phyloP scores from a whole-genome alignment of 805 yeast species.

The Wickerhamiella bombiphila region DNA sequence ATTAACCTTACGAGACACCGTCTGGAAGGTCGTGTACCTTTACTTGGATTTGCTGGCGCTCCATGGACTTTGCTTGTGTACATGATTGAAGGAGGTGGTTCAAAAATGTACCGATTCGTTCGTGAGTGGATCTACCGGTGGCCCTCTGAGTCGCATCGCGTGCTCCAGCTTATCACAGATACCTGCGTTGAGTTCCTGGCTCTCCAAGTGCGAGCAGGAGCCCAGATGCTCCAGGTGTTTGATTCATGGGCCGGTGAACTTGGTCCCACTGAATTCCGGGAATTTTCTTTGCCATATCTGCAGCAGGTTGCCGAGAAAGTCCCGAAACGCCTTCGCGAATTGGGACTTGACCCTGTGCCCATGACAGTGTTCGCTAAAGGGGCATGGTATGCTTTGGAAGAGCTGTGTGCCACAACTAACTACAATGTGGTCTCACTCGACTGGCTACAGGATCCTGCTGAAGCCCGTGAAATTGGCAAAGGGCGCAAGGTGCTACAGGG shows the following conservation, averaged over 20 bases:
- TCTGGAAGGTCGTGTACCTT: slow-evolving; percentile 79
- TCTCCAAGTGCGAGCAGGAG: slow-evolving; percentile 92
- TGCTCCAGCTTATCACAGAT: slow-evolving; percentile 67
- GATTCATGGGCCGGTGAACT: slow-evolving; percentile 98
- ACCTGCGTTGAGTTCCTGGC: slow-evolving; percentile 87
- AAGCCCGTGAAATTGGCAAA: slow-evolving; percentile 60
- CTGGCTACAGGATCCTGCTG: slow-evolving; percentile 76
- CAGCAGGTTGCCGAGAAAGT: slow-evolving; percentile 56
- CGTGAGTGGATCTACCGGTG: slow-evolving; percentile 82
- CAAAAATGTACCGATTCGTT: slow-evolving; percentile 78
- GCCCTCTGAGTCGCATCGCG: slow-evolving; percentile 53
- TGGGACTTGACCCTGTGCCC: slow-evolving; percentile 70
- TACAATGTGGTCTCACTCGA: slow-evolving; percentile 85
- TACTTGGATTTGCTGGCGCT: slow-evolving; percentile 91
- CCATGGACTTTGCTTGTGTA: slow-evolving; percentile 96
- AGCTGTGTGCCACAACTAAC: slow-evolving; percentile 54
- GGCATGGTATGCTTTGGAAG: slow-evolving; percentile 91
- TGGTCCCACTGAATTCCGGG: slow-evolving; percentile 76
- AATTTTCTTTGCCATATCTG: slow-evolving; percentile 80
- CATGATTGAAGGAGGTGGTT: slow-evolving; percentile 96
- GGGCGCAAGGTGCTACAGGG: slow-evolving; percentile 79
- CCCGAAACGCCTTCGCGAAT: slow-evolving; percentile 52
- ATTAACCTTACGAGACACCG: slow-evolving; percentile 79
- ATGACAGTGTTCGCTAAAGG: slow-evolving; percentile 88
- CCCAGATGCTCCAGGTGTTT: slow-evolving; percentile 92